These are phyloP conservation scores for Diutina ranongensis DNA, from an alignment of 1,139 yeast genomes.

Conservation along the genomic window DNA sequence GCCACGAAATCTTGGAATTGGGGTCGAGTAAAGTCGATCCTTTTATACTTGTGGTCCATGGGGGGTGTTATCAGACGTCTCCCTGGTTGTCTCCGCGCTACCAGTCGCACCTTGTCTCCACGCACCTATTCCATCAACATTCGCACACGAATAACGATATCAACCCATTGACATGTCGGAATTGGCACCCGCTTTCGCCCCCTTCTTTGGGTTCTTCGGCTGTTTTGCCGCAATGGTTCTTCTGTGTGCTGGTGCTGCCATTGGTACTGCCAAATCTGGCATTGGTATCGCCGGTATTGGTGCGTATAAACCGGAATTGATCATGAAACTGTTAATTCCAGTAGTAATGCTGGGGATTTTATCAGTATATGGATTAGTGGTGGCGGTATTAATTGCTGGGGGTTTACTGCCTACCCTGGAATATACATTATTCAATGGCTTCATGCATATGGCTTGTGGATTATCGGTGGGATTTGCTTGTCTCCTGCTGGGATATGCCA, in stretches of 20 bases:
- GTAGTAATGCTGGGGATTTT: constrained; percentile 98
- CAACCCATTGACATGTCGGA: constrained; percentile 23
- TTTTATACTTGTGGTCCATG: neutral
- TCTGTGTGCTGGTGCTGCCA: constrained; percentile 92
- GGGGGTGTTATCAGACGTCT: too few species aligned
- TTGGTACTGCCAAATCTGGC: constrained; percentile 97
- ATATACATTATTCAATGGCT: constrained; percentile 86
- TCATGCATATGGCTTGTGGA: constrained; percentile 96
- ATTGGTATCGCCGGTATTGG: constrained; percentile 92
- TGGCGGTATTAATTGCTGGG: constrained; percentile 91
- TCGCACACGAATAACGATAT: too few species aligned
- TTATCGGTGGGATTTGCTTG: constrained; percentile 93
- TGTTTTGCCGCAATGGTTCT: constrained; percentile 88
- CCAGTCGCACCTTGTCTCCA: neutral
- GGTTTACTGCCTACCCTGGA: constrained; percentile 66
- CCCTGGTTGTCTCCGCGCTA: too few species aligned
- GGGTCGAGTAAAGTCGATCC: neutral
- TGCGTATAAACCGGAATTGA: constrained; percentile 72
- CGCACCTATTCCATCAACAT: neutral
- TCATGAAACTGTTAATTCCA: constrained; percentile 80
- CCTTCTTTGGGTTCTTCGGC: constrained; percentile 92
- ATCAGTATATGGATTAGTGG: constrained; percentile 93
- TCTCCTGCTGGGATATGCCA: constrained; percentile 94
- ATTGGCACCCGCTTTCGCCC: constrained; percentile 79
- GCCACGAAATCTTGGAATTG: neutral